phyloP scores from a whole-genome alignment of 495 filamentous ascomycete genomes.

The Achaetomiella virescens region DNA sequence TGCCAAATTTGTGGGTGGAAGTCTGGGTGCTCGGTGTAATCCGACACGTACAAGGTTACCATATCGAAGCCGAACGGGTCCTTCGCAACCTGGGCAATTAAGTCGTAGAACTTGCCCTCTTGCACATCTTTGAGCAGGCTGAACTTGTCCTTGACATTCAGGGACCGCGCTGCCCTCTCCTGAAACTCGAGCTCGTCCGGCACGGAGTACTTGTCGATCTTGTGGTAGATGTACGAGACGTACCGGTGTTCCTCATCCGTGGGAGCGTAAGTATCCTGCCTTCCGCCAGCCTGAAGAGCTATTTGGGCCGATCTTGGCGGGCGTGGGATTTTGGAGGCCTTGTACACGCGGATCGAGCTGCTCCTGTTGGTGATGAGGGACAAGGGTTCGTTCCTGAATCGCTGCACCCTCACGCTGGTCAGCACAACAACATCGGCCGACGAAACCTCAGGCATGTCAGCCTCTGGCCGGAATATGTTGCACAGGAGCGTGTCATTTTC shows the following conservation, averaged over 20 bases:
- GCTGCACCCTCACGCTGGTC: constrained; percentile 34
- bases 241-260: constrained; percentile 30
- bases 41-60: constrained; percentile 69
- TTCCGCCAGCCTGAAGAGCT: constrained; percentile 22
- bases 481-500: constrained; percentile 26
- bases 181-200: constrained; percentile 44
- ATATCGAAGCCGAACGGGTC: constrained; percentile 46
- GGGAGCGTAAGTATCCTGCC: constrained; percentile 11
- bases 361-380: constrained; percentile 36
- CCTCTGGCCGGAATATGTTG: constrained; percentile 38
- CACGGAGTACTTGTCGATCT: constrained; percentile 35
- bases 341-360: constrained; percentile 36
- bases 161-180: constrained; percentile 32
- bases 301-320: constrained; percentile 29
- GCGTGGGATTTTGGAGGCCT: constrained; percentile 34
- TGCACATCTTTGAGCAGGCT: constrained; percentile 59
- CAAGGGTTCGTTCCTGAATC: constrained; percentile 10
- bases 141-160: constrained; percentile 50
- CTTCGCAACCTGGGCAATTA: constrained; percentile 72
- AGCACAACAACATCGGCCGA: constrained; percentile 39
- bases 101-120: constrained; percentile 53
- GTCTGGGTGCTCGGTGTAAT: constrained; percentile 67
- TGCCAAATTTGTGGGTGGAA: constrained; percentile 55
- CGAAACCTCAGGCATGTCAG: constrained; percentile 35
- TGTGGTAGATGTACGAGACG: constrained; percentile 36